These are phyloP conservation scores for Fusarium domesticum DNA, from an alignment of 2,329 filamentous ascomycete genomes.

Conservation along the genomic window DNA sequence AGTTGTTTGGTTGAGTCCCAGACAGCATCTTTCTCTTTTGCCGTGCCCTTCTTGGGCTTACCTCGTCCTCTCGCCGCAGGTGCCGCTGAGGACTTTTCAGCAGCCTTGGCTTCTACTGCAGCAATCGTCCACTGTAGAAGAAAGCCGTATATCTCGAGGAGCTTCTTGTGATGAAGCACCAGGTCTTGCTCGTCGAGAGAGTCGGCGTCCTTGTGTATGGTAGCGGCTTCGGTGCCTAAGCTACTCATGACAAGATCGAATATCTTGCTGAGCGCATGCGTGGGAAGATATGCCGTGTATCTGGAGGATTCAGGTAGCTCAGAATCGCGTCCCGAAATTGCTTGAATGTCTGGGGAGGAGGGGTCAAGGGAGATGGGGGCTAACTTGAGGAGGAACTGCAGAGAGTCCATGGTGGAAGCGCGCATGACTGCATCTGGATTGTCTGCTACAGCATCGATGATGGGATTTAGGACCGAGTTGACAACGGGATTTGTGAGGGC, in stretches of 20 bases:
- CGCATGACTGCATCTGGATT: conserved; percentile 84
- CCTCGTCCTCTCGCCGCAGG: conserved; percentile 70
- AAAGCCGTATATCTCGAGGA: conserved; percentile 92
- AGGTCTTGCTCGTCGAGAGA: conserved; percentile 82
- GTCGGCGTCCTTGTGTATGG: conserved; percentile 81
- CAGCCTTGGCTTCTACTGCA: conserved; percentile 88
- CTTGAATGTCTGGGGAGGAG: conserved; percentile 18
- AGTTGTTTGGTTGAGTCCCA: conserved; percentile 92
- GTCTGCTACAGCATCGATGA: conserved; percentile 88
- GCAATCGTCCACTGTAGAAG: conserved; percentile 93
- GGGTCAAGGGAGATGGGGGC: conserved; percentile 53
- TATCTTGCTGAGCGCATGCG: conserved; percentile 83
- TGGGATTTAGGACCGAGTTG: conserved; percentile 83
- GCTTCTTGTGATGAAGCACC: conserved; percentile 80
- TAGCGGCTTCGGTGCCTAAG: conserved; percentile 79
- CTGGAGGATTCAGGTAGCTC: conserved; percentile 63
- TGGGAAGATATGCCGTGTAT: conserved; percentile 74
- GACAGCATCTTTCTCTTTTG: conserved; percentile 75
- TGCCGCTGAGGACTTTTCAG: conserved; percentile 74
- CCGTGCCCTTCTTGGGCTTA: conserved; percentile 72
- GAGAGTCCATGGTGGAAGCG: conserved; percentile 78
- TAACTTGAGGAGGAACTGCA: conserved; percentile 97
- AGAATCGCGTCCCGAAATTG: conserved; percentile 28
- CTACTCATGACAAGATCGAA: conserved; percentile 88
- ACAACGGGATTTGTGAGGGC: conserved; percentile 73